Conservation (phyloP, 345 rosid genomes). For the Melaleuca alternifolia region DNA sequence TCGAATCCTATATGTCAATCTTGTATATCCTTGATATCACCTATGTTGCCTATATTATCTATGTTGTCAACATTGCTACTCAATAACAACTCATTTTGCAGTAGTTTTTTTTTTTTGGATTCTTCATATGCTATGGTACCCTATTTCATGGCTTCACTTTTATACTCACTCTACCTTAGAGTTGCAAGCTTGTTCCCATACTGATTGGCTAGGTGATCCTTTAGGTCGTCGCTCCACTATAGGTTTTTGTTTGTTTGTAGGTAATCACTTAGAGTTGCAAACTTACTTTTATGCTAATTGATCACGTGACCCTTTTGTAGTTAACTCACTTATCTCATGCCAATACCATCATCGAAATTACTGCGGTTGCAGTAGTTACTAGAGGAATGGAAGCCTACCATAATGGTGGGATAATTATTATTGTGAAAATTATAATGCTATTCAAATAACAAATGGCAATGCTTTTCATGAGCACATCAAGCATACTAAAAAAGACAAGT, state of each 20-base stretch:
- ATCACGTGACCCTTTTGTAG: not conserved
- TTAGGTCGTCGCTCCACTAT: not conserved
- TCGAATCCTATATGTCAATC: not conserved
- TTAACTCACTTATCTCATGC: not conserved
- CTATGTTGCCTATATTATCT: rapidly evolving
- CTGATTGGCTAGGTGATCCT: not conserved
- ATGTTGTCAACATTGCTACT: not conserved
- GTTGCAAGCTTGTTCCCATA: not conserved
- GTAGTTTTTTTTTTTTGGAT: not conserved
- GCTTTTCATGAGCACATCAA: not conserved
- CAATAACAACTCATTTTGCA: not conserved
- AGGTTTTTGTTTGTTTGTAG: not conserved
- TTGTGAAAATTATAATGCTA: not conserved
- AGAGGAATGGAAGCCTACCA: not conserved
- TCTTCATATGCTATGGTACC: not conserved
- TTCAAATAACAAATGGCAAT: not conserved
- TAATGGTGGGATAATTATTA: not conserved
- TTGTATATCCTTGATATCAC: not conserved
- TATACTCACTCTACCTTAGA: not conserved
- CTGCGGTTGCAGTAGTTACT: not conserved
- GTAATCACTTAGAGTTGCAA: not conserved
- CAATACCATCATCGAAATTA: not conserved
- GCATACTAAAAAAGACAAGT: not conserved
- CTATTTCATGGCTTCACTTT: not conserved
- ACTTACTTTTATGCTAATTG: not conserved